Evolutionary conservation across 371 early-diverging fungal genomes (phyloP).

Genomic region (Actinomortierella wolfii): DNA sequence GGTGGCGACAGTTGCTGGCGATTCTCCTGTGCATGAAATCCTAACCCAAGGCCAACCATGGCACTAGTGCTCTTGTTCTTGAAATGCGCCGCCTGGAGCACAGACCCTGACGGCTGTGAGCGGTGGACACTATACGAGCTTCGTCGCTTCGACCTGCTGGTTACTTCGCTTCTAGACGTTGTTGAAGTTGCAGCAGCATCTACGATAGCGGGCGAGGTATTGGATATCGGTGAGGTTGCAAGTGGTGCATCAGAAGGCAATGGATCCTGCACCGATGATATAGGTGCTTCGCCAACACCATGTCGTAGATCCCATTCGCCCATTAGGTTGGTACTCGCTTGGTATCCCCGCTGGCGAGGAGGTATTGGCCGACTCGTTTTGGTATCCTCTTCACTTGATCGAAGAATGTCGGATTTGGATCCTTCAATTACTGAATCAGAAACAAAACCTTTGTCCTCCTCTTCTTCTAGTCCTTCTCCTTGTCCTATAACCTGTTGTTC

Average conservation of each 20-base stretch:
- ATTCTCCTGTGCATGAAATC: not conserved
- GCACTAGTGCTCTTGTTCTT: constrained; percentile 22
- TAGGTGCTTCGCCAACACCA: constrained; percentile 14
- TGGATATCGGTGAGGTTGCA: not conserved
- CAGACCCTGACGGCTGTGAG: constrained; percentile 3
- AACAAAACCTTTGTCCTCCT: constrained; percentile 31
- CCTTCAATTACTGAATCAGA: constrained; percentile 35
- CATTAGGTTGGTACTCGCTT: not conserved
- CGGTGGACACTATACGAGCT: constrained; percentile 25
- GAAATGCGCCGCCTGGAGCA: not conserved
- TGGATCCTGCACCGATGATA: not conserved
- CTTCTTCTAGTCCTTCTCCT: not conserved
- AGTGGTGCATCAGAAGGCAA: not conserved
- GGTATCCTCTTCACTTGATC: no score
- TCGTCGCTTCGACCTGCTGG: constrained; percentile 9
- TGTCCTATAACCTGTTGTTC: no score
- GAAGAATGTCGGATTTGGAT: no score
- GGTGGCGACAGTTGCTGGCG: not conserved
- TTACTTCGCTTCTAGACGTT: not conserved
- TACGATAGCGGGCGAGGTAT: not conserved
- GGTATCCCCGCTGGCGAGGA: constrained; percentile 13
- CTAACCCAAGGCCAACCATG: constrained; percentile 5
- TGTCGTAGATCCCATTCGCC: constrained; percentile 25
- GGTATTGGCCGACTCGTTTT: no score
- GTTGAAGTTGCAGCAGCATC: not conserved